A percentile compares a stretch with the other conserved stretches of the same genome.
Conservation (phyloP, 2,329 filamentous ascomycete genomes). For the Colletotrichum liriopes region DNA sequence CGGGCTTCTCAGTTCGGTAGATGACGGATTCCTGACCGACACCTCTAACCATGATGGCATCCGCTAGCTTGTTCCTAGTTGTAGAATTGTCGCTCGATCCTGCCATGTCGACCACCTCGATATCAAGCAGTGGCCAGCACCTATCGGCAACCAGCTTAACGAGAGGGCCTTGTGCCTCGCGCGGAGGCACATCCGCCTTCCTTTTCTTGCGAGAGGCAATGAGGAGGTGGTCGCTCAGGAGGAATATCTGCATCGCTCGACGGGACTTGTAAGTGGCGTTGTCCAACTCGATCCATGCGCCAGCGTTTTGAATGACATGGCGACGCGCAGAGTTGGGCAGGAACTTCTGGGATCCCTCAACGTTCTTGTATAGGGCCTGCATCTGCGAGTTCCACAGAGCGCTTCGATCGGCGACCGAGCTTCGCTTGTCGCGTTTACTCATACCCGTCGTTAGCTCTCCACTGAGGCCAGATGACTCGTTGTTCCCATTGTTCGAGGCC, state of each 20-base stretch:
- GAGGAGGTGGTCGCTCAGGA: slow-evolving; percentile 95
- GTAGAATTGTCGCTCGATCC: slow-evolving; percentile 72
- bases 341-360: slow-evolving; percentile 99
- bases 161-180: slow-evolving; percentile 63
- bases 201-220: slow-evolving; percentile 95
- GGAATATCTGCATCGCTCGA: slow-evolving; percentile 89
- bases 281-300: slow-evolving; percentile 95
- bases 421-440: slow-evolving; percentile 85
- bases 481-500: slow-evolving; percentile 69
- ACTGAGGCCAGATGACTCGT: slow-evolving; percentile 64
- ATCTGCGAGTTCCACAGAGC: slow-evolving; percentile 79
- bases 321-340: slow-evolving; percentile 91
- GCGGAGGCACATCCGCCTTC: slow-evolving; percentile 77
- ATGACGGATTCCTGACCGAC: slow-evolving; percentile 94
- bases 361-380: slow-evolving; percentile 92
- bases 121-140: slow-evolving; percentile 94
- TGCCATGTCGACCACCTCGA: slow-evolving; percentile 91
- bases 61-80: slow-evolving; percentile 75
- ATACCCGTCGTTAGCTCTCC: slow-evolving; percentile 69
- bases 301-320: slow-evolving; percentile 93
- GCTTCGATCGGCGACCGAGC: slow-evolving; percentile 83
- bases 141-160: slow-evolving; percentile 92
- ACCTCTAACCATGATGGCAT: slow-evolving; percentile 90
- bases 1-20: slow-evolving; percentile 89
- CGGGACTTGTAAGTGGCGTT: slow-evolving; percentile 97